Conservation (phyloP, 768 basidiomycete species). For the Tricholomella constricta region DNA sequence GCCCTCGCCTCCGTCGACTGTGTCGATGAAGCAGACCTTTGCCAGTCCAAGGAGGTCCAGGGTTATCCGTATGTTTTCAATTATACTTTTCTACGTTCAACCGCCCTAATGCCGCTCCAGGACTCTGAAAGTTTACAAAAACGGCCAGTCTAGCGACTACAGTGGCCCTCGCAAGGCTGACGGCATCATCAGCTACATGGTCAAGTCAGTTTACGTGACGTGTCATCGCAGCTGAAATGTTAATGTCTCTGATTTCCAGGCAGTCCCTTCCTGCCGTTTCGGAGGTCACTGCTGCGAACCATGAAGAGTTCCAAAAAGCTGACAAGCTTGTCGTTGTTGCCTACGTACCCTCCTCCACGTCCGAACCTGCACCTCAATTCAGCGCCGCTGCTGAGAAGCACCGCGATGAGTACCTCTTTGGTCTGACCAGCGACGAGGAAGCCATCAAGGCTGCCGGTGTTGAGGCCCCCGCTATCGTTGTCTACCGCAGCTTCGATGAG, state of each 20-base stretch:
- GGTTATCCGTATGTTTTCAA: slow-evolving; percentile 87
- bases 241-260: slow-evolving; percentile 33
- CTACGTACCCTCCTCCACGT: slow-evolving; percentile 76
- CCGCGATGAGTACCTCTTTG: slow-evolving; percentile 94
- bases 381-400: slow-evolving; percentile 79
- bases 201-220: slow-evolving; percentile 65
- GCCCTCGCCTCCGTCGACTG: slow-evolving; percentile 97
- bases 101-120: slow-evolving; percentile 37
- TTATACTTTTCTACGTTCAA: not conserved
- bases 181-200: slow-evolving; percentile 95
- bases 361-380: slow-evolving; percentile 73
- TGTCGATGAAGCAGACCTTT: slow-evolving; percentile 91
- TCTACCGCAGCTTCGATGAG: slow-evolving; percentile 93
- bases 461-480: slow-evolving; percentile 80
- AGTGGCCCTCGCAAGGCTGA: slow-evolving; percentile 90
- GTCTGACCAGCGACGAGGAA: slow-evolving; percentile 73
- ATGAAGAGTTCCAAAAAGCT: slow-evolving; percentile 80
- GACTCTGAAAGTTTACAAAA: slow-evolving; percentile 89
- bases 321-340: slow-evolving; percentile 93
- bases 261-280: slow-evolving; percentile 95
- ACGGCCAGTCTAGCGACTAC: slow-evolving; percentile 82
- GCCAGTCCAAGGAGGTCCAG: slow-evolving; percentile 82
- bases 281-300: slow-evolving; percentile 72
- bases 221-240: not conserved
- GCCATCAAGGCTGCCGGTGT: slow-evolving; percentile 72